Base-by-base conservation (phyloP, 495 filamentous ascomycete species). In the Recurvomyces mirabilis region DNA sequence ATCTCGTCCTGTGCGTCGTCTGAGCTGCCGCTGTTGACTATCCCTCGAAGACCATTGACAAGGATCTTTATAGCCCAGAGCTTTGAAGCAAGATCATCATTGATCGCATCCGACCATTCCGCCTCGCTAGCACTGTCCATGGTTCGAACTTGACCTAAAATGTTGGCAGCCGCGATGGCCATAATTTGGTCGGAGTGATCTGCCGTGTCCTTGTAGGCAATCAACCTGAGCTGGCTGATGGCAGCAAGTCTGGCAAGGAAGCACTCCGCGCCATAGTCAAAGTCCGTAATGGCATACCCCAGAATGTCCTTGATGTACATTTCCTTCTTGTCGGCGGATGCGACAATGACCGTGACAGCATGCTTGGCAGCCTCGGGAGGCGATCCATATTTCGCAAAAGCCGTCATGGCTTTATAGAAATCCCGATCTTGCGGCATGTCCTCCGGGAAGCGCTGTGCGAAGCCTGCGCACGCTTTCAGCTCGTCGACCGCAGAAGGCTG, bases 341-440 rank as follows among this genome's bases (percentile, higher is more conserved):
- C 78, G 68, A 93, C 79, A 41, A 96, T 68, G 55, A 96, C 84
- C 20, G 84, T 84, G 26, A 96, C 79, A 0, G 91, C 93, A 64
- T 95, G 81, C 61, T 96, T 99, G 7, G 88, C 86, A 13, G 84
- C 84, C 51, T 78, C 78, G 11, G 85, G 73, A 2, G 91, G 89
- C 22, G 72, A 69, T 30, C 91, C 89, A 56, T 84, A 78, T 17
- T 87, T 69, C 2, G 88, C 83, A 58, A 84, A 95, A 47, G 70
- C 78, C 31, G 79, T 72, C 55, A 96, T 69, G 14, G 86, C 79
- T 51, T 89, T 79, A 19, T 77, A 63, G 47, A 96, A 93, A 51
- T 85, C 88, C 34, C 84, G 79, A 46, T 93, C 86, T 42, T 79
- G 73, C 0, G 89, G 85, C 39, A 96, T 73, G 34, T 95, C 88